Percentiles rank a stretch among this genome's conserved stretches.
Conservation (phyloP, 1,284 basidiomycete species). For the Ustilago crameri region DNA sequence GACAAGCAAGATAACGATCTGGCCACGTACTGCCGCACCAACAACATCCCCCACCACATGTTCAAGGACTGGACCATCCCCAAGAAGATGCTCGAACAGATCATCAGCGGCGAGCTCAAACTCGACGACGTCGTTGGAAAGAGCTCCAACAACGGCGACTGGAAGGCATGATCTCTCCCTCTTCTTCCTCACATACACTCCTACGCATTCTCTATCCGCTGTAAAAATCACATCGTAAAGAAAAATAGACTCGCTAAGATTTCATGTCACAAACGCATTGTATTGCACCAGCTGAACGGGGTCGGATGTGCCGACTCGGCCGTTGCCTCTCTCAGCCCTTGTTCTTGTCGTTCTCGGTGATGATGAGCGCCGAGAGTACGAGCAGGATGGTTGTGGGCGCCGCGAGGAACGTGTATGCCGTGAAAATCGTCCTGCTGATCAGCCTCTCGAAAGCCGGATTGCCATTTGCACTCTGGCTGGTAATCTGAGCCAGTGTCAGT, state of each 20-base stretch:
- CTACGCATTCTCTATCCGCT: background rate
- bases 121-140: conserved; percentile 44
- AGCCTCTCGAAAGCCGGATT: conserved; percentile 90
- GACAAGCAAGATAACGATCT: conserved; percentile 68
- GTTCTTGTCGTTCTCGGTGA: conserved; percentile 54
- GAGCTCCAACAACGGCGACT: conserved; percentile 48
- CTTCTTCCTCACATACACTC: conserved; percentile 8
- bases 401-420: conserved; percentile 61
- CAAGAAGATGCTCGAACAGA: conserved; percentile 59
- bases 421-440: conserved; percentile 73
- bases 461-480: conserved; percentile 77
- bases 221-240: too few species aligned
- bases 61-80: conserved; percentile 66
- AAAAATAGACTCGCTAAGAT: too few species aligned
- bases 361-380: conserved; percentile 58
- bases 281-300: too few species aligned
- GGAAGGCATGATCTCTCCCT: conserved; percentile 9
- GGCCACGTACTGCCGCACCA: conserved; percentile 62
- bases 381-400: conserved; percentile 63
- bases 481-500: conserved; percentile 75
- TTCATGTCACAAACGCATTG: too few species aligned
- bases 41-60: conserved; percentile 64
- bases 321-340: too few species aligned
- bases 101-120: conserved; percentile 51
- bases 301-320: too few species aligned